phyloP scores from a whole-genome alignment of 306 rosid species.

The Carpinus viminea region DNA sequence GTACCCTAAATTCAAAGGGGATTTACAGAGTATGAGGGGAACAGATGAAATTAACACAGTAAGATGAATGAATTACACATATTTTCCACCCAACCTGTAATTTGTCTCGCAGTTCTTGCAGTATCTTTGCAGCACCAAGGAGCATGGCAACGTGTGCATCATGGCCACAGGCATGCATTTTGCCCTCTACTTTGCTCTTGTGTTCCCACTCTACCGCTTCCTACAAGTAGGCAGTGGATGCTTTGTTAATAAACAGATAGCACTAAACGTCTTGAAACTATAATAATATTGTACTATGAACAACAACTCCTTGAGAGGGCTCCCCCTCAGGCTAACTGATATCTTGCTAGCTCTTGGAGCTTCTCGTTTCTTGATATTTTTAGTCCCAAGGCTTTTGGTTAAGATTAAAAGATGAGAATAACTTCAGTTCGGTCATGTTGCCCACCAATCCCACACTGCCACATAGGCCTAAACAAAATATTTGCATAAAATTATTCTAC shows the following conservation, averaged over 20 bases:
- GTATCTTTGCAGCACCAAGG: constrained; percentile 87
- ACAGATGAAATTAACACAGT: neutral
- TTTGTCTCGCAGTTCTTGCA: constrained; percentile 52
- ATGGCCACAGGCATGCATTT: constrained; percentile 95
- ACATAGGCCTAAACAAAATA: no score
- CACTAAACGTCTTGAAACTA: no score
- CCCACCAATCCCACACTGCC: no score
- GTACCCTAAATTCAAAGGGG: constrained; percentile 56
- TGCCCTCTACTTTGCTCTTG: constrained; percentile 81
- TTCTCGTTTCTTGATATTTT: no score
- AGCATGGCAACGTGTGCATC: constrained; percentile 90
- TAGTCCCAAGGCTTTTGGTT: no score
- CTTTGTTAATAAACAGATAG: neutral
- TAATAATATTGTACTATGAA: no score
- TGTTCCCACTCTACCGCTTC: constrained; percentile 87
- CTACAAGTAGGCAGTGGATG: constrained; percentile 25
- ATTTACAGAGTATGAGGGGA: constrained; percentile 1
- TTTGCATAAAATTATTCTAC: no score
- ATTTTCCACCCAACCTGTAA: constrained; percentile 49
- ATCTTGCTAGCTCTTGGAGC: no score
- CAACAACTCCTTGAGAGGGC: no score
- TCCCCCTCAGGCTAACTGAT: no score
- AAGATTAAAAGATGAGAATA: no score
- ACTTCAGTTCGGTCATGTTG: no score
- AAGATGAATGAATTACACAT: constrained; percentile 9